Conservation (phyloP, 495 filamentous ascomycete species). For the Aeminium ludgeri region DNA sequence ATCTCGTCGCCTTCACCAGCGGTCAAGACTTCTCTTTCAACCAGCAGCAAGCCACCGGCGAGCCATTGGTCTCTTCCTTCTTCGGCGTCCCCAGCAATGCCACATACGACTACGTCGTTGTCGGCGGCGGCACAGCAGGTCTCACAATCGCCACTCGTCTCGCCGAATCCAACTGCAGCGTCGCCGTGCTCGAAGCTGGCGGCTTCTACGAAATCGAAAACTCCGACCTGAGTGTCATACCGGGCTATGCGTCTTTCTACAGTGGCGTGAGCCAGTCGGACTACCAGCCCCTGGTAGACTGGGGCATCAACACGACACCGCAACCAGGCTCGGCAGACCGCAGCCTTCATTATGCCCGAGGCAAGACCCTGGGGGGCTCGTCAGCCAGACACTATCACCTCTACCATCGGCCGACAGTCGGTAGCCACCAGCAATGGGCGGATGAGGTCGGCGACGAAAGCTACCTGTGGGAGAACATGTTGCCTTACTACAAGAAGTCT, state of each 20-base stretch:
- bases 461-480: conserved; percentile 35
- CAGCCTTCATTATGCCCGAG: conserved; percentile 17
- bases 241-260: conserved; percentile 8
- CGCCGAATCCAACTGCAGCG: conserved; percentile 5
- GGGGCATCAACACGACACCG: conserved; percentile 13
- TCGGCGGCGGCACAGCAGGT: conserved; percentile 16
- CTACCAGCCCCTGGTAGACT: conserved; percentile 17
- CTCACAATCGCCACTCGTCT: conserved; percentile 10
- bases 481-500: conserved; percentile 39
- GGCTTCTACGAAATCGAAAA: conserved; percentile 12
- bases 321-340: conserved; percentile 4
- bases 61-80: too few relatives aligned
- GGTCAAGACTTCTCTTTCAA: too few relatives aligned
- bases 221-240: conserved; percentile 5
- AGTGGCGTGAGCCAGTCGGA: conserved; percentile 2
- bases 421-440: conserved; percentile 38
- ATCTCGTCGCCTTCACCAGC: too few relatives aligned
- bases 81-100: too few relatives aligned
- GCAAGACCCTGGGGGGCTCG: conserved; percentile 17
- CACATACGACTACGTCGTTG: neutral
- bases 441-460: conserved; percentile 36
- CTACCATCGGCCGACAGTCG: conserved; percentile 25
- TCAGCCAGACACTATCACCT: neutral
- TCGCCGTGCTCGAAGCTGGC: conserved; percentile 16
- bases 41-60: too few relatives aligned